A percentile compares a stretch with the other conserved stretches of the same genome.
phyloP scores from a whole-genome alignment of 1,284 basidiomycete genomes.

The Phenoliferia sp. region DNA sequence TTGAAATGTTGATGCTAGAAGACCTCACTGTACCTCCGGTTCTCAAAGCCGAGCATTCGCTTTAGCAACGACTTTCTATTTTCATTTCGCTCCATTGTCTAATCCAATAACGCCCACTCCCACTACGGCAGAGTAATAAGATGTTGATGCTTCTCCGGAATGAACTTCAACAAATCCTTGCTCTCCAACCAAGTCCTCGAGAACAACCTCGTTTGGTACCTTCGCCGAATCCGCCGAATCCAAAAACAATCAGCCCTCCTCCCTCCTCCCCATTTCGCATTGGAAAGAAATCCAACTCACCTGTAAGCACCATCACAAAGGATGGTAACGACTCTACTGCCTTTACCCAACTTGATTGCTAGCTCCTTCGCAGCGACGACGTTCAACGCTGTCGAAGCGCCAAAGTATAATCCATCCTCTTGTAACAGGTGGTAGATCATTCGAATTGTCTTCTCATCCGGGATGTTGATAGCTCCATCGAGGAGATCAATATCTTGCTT shows the following conservation, averaged over 20 bases:
- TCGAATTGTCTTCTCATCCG: constrained; percentile 82
- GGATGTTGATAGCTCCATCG: constrained; percentile 75
- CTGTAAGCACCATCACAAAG: constrained; percentile 93
- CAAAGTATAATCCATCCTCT: constrained; percentile 89
- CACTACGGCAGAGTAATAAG: neutral
- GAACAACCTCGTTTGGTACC: constrained; percentile 79
- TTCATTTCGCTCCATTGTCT: too few species aligned
- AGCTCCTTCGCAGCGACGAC: constrained; percentile 89
- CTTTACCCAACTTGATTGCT: constrained; percentile 73
- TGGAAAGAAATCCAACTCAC: constrained; percentile 14
- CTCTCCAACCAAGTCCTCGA: constrained; percentile 79
- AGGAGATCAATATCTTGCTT: constrained; percentile 74
- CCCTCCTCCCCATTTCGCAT: neutral
- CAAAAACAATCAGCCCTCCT: constrained; percentile 1
- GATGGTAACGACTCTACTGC: constrained; percentile 79
- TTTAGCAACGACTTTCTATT: too few species aligned
- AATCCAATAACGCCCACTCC: too few species aligned
- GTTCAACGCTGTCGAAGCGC: constrained; percentile 93
- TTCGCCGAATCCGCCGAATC: constrained; percentile 24
- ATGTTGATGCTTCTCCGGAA: constrained; percentile 58
- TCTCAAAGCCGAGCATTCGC: too few species aligned
- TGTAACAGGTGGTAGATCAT: constrained; percentile 94
- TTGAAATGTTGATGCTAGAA: too few species aligned
- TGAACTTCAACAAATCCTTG: constrained; percentile 72
- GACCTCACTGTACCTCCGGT: too few species aligned